Conservation (phyloP, 306 rosid genomes). For the Inga leiocalycina region DNA sequence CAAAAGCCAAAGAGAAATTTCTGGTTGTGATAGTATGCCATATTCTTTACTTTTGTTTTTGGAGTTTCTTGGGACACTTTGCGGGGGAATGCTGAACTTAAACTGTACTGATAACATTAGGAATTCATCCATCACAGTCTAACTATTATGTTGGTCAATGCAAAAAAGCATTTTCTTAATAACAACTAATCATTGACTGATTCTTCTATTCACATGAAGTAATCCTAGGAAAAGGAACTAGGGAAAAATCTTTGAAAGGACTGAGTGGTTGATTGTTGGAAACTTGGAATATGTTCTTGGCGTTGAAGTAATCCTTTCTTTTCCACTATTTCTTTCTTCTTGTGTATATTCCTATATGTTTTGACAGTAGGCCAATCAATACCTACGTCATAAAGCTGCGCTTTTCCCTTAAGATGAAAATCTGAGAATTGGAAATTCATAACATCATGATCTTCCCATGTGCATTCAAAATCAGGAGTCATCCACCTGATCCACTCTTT, state of each 20-base stretch:
- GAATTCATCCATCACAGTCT: not conserved
- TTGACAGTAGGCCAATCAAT: too few relatives aligned
- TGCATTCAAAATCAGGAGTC: too few relatives aligned
- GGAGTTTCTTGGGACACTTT: not conserved
- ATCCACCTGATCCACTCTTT: not conserved
- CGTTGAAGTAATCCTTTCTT: not conserved
- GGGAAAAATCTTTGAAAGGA: not conserved
- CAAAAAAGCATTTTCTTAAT: not conserved
- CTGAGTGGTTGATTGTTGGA: not conserved
- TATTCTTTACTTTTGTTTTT: not conserved
- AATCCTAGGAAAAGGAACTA: not conserved
- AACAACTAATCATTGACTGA: not conserved
- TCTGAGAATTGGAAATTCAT: too few relatives aligned
- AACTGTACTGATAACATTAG: not conserved
- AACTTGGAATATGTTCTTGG: not conserved
- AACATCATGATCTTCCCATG: too few relatives aligned
- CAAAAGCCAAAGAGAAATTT: not conserved
- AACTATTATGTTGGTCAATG: not conserved
- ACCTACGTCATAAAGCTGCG: too few relatives aligned
- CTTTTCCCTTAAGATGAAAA: too few relatives aligned
- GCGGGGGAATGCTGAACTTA: not conserved
- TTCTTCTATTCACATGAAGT: not conserved
- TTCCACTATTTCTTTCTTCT: not conserved
- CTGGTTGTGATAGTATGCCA: not conserved
- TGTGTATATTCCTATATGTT: too few relatives aligned